Evolutionary conservation across 1,284 basidiomycete species (phyloP), one percentile per base, ranked within the genome.

Genomic region (Cutaneotrichosporon dermatis): DNA sequence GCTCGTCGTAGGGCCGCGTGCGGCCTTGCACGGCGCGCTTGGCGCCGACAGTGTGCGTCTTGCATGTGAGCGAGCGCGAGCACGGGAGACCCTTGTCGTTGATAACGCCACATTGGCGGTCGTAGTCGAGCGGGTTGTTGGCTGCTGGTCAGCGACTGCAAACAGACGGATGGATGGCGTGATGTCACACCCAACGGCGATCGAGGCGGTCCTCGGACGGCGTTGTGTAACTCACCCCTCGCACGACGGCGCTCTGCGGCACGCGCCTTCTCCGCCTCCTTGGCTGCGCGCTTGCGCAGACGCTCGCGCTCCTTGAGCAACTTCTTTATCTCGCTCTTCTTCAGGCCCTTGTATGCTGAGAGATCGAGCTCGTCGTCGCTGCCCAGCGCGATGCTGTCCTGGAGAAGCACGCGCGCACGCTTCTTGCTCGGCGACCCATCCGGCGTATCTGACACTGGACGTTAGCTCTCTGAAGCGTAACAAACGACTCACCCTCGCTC

Each of bases 61-160:
- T 99, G 83, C 95, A 99, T 0, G 95, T 98, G 41, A 99, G 83
- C 11, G 92, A 93, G 44, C 95, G 90, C n/a, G 92, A 92, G 76
- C 95, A 99, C 0, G 91, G 92, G 9, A 92, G 80, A 49, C 85
- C 85, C 75, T 97, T 97, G 80, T 97, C 94, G 79, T 95, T 98
- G 76, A 97, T 94, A 48, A 99, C 95, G 57, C 96, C 95, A 69
- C 95, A 99, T 70, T 98, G 93, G 63, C 86, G 87, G 80, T 97
- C 92, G 65, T 89, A 86, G 76, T 98, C 88, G 55, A 94, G 85
- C 2, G 92, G 92, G 2, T 89, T 78, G 64, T 66, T 63, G 9
- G 71, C 73, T 75, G 52, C 9, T 37, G 25, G 55, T 57, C 11
- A 60, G 53, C 13, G 15, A 25, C 25, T 25, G 25, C 25, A 25